A percentile compares a stretch with the other conserved stretches of the same genome.
phyloP scores from a whole-genome alignment of 2,329 filamentous ascomycete genomes.

The Sphaerulina populicola region DNA sequence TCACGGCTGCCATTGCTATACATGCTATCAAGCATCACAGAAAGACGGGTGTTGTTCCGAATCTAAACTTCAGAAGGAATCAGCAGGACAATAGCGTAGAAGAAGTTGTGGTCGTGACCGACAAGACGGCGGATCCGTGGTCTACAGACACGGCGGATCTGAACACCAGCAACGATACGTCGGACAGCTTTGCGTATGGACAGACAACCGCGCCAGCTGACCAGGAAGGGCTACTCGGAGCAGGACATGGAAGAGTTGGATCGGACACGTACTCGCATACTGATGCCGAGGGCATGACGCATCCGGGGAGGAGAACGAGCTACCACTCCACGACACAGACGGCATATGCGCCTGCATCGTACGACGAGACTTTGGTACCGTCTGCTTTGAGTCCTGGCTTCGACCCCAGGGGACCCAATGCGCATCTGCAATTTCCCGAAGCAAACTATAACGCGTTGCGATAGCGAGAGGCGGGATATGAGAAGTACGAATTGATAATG shows the following conservation, averaged over 20 bases:
- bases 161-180: constrained; percentile 9
- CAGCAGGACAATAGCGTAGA: constrained; percentile 27
- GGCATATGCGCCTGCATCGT: constrained; percentile 9
- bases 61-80: constrained; percentile 32
- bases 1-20: constrained; percentile 47
- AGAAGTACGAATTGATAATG: constrained; percentile 1
- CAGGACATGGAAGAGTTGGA: constrained; percentile 9
- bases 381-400: constrained; percentile 19
- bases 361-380: constrained; percentile 17
- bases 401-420: constrained; percentile 10
- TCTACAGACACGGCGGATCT: constrained; percentile 37
- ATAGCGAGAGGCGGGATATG: background rate
- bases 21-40: constrained; percentile 50
- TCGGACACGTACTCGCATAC: constrained; percentile 9
- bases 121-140: constrained; percentile 42
- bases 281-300: constrained; percentile 11
- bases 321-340: constrained; percentile 11
- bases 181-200: constrained; percentile 12
- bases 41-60: constrained; percentile 48
- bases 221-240: constrained; percentile 15
- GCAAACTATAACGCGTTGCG: constrained; percentile 20
- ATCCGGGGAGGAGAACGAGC: constrained; percentile 18
- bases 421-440: constrained; percentile 20
- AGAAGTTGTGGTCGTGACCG: constrained; percentile 17
- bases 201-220: constrained; percentile 9